These are phyloP conservation scores for Ricinus communis DNA, from an alignment of 345 rosid genomes.

Conservation along the genomic window DNA sequence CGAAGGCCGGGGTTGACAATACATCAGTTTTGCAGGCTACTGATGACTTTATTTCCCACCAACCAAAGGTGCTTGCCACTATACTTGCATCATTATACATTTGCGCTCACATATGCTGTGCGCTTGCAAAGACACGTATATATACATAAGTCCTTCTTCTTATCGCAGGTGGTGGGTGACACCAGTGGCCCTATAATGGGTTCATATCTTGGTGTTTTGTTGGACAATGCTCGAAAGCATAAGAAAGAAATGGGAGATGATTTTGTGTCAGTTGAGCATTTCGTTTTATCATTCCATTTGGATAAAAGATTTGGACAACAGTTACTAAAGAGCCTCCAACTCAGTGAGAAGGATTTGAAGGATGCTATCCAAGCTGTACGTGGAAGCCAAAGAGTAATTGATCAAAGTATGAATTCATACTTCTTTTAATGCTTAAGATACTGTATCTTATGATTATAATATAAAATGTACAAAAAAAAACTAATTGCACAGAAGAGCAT, in stretches of 20 bases:
- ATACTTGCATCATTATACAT: not conserved
- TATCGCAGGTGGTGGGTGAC: slow-evolving; percentile 58
- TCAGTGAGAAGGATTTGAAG: slow-evolving; percentile 61
- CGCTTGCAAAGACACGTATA: no score
- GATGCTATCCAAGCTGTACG: slow-evolving; percentile 68
- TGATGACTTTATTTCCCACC: slow-evolving; percentile 54
- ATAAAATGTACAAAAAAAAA: not conserved
- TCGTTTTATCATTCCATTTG: slow-evolving; percentile 60
- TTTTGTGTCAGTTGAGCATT: slow-evolving; percentile 78
- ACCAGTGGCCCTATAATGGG: slow-evolving; percentile 70
- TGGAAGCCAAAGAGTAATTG: slow-evolving; percentile 88
- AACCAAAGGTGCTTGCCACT: slow-evolving; percentile 50
- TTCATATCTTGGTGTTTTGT: slow-evolving; percentile 45
- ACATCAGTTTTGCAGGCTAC: slow-evolving; percentile 66
- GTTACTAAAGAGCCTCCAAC: slow-evolving; percentile 52
- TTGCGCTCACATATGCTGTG: no score
- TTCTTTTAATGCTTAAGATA: not conserved
- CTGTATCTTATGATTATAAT: not conserved
- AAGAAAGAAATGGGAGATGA: slow-evolving; percentile 79
- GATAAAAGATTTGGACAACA: slow-evolving; percentile 78
- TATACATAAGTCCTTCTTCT: not conserved
- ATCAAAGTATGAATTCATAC: slow-evolving; percentile 54
- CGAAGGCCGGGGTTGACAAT: slow-evolving; percentile 76
- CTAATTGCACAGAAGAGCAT: no score
- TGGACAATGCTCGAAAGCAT: slow-evolving; percentile 58